Conservation (phyloP, 352 stramenopile species). For the Hyphochytrium catenoides region DNA sequence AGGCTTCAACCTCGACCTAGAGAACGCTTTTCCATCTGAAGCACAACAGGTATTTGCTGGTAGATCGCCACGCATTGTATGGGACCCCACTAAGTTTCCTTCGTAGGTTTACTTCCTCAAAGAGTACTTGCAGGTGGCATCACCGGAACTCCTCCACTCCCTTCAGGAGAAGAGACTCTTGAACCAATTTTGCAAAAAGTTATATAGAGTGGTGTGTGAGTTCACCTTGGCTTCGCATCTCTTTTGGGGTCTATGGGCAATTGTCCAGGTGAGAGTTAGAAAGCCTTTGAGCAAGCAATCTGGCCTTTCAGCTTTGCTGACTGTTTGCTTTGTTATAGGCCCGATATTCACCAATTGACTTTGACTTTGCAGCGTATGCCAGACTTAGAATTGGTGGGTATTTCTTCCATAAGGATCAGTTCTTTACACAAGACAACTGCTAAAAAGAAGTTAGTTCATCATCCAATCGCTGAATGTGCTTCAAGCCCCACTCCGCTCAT, state of each 20-base stretch:
- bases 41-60: slow-evolving; percentile 32
- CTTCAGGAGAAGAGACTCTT: slow-evolving; percentile 36
- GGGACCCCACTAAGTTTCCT: background rate
- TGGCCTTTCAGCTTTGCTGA: too few species aligned
- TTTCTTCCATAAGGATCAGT: slow-evolving; percentile 34
- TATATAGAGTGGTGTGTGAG: slow-evolving; percentile 53
- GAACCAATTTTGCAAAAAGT: slow-evolving; percentile 49
- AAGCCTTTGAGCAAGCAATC: too few species aligned
- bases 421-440: too few species aligned
- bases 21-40: slow-evolving; percentile 37
- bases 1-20: slow-evolving; percentile 70
- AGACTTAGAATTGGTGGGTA: slow-evolving; percentile 51
- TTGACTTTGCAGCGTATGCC: slow-evolving; percentile 63
- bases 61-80: too few species aligned
- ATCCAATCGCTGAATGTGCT: too few species aligned
- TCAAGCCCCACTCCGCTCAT: too few species aligned
- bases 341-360: slow-evolving; percentile 63
- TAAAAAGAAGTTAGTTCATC: too few species aligned
- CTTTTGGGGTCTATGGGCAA: slow-evolving; percentile 79
- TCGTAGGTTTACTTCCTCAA: slow-evolving; percentile 46
- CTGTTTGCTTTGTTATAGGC: too few species aligned
- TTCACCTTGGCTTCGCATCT: slow-evolving; percentile 69
- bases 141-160: slow-evolving; percentile 26
- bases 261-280: slow-evolving; percentile 70
- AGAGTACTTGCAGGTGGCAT: slow-evolving; percentile 41